Percentiles rank a stretch among this genome's conserved stretches.
phyloP scores from a whole-genome alignment of 441 rosid species.

The Sinapis alba region DNA sequence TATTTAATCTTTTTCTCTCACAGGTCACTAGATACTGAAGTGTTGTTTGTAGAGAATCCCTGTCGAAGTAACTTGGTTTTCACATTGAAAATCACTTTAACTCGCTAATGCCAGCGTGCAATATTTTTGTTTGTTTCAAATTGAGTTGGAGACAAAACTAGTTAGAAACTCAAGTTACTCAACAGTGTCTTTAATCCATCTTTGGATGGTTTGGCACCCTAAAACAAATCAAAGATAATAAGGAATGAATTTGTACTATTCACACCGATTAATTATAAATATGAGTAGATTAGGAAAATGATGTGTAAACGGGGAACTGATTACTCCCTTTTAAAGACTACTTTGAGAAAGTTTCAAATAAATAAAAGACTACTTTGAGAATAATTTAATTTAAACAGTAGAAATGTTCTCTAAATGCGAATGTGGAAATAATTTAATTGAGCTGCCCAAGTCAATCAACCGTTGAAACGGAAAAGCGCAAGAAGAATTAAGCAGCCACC shows the following conservation, averaged over 20 bases:
- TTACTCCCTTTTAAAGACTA: constrained; percentile 14
- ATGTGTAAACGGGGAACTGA: constrained; percentile 31
- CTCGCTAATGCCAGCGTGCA: constrained; percentile 9
- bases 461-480: constrained; percentile 35
- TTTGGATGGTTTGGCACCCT: not conserved
- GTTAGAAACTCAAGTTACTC: not conserved
- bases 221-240: not conserved
- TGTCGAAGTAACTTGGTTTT: constrained; percentile 1
- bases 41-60: not conserved
- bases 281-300: not conserved
- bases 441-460: constrained; percentile 42
- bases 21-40: constrained; percentile 14
- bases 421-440: constrained; percentile 33
- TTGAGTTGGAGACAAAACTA: not conserved
- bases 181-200: constrained; percentile 2
- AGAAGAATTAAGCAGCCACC: constrained; percentile 35
- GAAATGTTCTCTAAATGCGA: constrained; percentile 30
- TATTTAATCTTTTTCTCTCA: not conserved
- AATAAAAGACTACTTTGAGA: too few relatives aligned
- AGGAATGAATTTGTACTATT: not conserved
- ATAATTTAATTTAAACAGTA: not conserved
- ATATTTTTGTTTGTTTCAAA: not conserved
- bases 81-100: constrained; percentile 4
- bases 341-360: too few relatives aligned
- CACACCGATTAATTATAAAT: not conserved